Evolutionary conservation across 345 rosid genomes (phyloP), one percentile per base, ranked within the genome.

Genomic region (Sisymbrium altissimum): DNA sequence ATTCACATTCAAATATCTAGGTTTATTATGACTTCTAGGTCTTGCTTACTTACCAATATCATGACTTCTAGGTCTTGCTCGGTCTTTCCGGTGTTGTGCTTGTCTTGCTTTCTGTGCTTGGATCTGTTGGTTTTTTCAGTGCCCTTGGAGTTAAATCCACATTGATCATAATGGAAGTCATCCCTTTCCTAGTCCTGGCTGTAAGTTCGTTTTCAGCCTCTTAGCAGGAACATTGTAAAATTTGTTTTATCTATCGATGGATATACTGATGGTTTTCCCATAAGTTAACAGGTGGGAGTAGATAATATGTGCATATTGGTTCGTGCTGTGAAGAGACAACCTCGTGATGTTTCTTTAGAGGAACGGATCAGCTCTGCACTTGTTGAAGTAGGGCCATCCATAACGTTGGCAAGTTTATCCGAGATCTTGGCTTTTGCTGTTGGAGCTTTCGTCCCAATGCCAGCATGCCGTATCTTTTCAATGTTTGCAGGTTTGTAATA

Each of bases 231-330:
- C 33, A 39, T 14, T 50, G 69, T 27, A 58, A 66, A 57, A 27
- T 65, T n/a, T n/a, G n/a, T n/a, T n/a, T n/a, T n/a, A n/a, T n/a
- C n/a, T n/a, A n/a, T n/a, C n/a, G 63, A 66, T 48, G 68, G 25
- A 49, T 58, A 41, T 44, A 49, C 43, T 49, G 46, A 78, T 56
- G 64, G 21, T 18, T 41, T 76, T 29, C 36, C 25, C 40, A 58
- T 49, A 70, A 23, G 21, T 38, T 52, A 52, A 74, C 72, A 94
- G 99, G 99, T 94, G 35, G 99, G 99, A 72, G 99, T 94, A 79
- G 99, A 94, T 73, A 94, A 94, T 76, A 94, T 94, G 99, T 94
- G 96, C 79, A 92, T 94, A 80, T 81, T 94, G 87, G 96, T 94
- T 79, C 93, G 89, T 82, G 93, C 99, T 82, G 96, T 94, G 69